Conservation (phyloP, 768 basidiomycete species). For the Pholiota conissans region DNA sequence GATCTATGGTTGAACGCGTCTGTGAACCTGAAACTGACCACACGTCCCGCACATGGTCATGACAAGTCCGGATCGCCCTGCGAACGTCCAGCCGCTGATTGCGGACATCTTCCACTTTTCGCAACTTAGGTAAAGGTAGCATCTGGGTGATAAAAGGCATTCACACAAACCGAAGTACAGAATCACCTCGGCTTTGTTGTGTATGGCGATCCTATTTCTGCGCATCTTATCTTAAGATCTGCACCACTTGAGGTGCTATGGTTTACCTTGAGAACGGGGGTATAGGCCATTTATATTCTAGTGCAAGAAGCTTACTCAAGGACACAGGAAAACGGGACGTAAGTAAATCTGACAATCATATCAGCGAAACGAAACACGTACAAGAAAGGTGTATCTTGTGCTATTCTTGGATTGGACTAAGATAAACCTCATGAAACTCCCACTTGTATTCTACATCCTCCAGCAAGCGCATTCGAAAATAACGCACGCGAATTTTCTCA, state of each 20-base stretch:
- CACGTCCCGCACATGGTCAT: too few species aligned
- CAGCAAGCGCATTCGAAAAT: slow-evolving; percentile 15
- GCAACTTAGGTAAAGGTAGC: too few species aligned
- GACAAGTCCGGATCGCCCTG: too few species aligned
- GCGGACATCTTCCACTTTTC: not conserved
- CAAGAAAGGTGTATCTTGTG: not conserved
- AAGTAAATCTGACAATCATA: not conserved
- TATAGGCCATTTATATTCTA: not conserved
- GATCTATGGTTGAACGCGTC: not conserved
- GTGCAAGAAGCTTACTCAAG: not conserved
- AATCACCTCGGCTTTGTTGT: not conserved
- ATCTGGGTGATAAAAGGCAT: too few species aligned
- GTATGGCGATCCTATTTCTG: too few species aligned
- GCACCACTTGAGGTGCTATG: not conserved
- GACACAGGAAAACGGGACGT: not conserved
- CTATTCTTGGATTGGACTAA: not conserved
- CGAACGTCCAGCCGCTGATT: not conserved
- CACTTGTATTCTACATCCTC: slow-evolving; percentile 12
- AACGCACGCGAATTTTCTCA: slow-evolving; percentile 1
- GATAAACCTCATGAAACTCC: slow-evolving; percentile 18
- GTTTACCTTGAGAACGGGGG: not conserved
- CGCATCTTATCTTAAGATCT: not conserved
- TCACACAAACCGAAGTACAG: too few species aligned
- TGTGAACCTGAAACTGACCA: not conserved
- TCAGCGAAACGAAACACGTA: not conserved